Evolutionary conservation across 2,329 filamentous ascomycete genomes (phyloP).

Genomic region (Claviceps africana): DNA sequence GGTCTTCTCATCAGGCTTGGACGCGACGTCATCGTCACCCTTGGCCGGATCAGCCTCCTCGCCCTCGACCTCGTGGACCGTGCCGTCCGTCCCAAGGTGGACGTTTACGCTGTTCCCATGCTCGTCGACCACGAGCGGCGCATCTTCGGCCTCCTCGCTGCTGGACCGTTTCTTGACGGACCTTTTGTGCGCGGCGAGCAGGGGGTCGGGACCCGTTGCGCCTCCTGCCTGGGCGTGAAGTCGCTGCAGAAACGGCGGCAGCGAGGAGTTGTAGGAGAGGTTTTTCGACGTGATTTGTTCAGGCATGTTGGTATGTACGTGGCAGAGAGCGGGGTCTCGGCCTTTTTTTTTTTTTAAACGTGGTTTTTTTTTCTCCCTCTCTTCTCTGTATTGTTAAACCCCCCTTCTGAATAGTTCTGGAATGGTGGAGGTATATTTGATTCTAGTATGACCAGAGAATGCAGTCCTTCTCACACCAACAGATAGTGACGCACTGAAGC

Average conservation of each 20-base stretch:
- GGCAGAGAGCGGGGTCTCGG: background rate
- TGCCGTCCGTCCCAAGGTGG: constrained; percentile 28
- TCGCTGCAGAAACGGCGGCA: constrained; percentile 47
- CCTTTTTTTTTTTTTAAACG: too few species aligned
- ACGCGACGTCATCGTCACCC: constrained; percentile 12
- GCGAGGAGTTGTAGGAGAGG: constrained; percentile 47
- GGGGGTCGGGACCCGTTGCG: constrained; percentile 37
- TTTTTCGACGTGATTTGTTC: constrained; percentile 57
- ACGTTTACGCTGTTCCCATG: constrained; percentile 48
- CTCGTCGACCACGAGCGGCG: constrained; percentile 61
- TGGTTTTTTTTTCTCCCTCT: background rate
- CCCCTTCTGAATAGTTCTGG: too few species aligned
- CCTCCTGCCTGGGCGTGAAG: constrained; percentile 38
- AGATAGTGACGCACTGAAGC: too few species aligned
- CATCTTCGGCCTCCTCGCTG: constrained; percentile 63
- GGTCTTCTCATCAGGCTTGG: constrained; percentile 20
- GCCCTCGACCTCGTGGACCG: constrained; percentile 19
- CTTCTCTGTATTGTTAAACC: background rate
- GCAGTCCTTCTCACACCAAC: too few species aligned
- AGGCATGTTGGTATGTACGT: constrained; percentile 24
- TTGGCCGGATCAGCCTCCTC: constrained; percentile 10
- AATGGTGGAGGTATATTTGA: too few species aligned
- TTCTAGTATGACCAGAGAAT: too few species aligned
- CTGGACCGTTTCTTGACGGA: constrained; percentile 39
- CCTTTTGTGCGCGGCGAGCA: constrained; percentile 35